Base-by-base conservation (phyloP, 2,329 filamentous ascomycete genomes). In the Periconia sp. region DNA sequence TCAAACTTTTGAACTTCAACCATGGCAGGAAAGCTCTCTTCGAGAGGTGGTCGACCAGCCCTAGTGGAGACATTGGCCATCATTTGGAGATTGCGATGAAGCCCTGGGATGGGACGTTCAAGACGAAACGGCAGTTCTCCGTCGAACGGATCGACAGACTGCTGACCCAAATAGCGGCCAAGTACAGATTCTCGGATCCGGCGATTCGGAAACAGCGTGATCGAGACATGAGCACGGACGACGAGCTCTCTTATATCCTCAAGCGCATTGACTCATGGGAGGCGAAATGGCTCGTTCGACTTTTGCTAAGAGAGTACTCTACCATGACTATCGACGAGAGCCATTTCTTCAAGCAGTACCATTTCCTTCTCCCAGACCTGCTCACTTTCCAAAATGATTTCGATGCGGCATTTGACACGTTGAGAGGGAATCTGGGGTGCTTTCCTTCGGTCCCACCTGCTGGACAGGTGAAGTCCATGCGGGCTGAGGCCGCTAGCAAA, bases 261-360 rank as follows among this genome's bases (percentile, higher is more conserved):
- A 82, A 44, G 23, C 60, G 60, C 27, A 52, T 68, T 2, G 63
- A 69, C 44, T 83, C 90, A 2, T 78, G 79, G 79, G 90, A 96
- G 66, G 88, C 87, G 3, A 96, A 96, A 74, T 97, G 92, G 92
- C 80, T 96, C 11, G 90, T 90, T 81, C 82, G 92, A 3, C 77
- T 97, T 30, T 79, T 96, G 6, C 77, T 96, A 27, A 94, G 95
- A 66, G 83, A 87, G 57, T 90, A 87, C 54, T 79, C 82, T n/a
- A 88, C 89, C 0, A 78, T 92, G 0, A 69, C 81, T 1, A 66
- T 95, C 1, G 84, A 91, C 19, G 76, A 79, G 27, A 59, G 71
- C 1, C 70, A 82, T 17, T 73, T 90, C 0, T 79, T 89, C 45
- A 75, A 76, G 13, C 79, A 78, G 17, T 88, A 88, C 49, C 87